Evolutionary conservation across 805 yeast species (phyloP), one percentile per base, ranked within the genome.

Genomic region (Starmerella vitae): DNA sequence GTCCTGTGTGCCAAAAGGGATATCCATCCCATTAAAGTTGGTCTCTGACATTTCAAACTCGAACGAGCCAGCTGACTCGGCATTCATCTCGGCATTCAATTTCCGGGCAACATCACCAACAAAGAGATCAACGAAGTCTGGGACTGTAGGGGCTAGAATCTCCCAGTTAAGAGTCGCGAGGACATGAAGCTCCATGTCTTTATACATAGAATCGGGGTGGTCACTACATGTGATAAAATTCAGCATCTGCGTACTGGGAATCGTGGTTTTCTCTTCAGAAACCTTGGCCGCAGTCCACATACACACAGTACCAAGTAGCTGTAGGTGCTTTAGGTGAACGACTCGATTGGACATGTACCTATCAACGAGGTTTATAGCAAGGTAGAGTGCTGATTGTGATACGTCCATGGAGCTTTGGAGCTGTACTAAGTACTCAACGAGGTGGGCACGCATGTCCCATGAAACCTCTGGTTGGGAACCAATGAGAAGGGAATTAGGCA

Each of bases 261-360:
- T 72, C 50, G 83, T 66, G 43, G 74, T 73, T 54, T 91, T 70
- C 55, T 76, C 76, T 43, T 83, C 83, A 52, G 71, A 72, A n/a
- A 76, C 68, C 58, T 88, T 88, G 20, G 94, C 77, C 2, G 94
- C 83, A 24, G 88, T 70, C 96, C 97, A 88, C 26, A 88, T 63
- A 44, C 94, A 83, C 4, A 94, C 83, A 44, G 93, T 80, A 24
- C 93, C 84, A 9, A 88, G 88, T 38, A 88, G 67, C 59, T 86
- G 95, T 45, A 83, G 76, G 60, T 86, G 97, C 42, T 81, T 86
- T 48, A 77, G 72, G 46, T 80, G 69, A 1, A 86, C 91, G 6
- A 85, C 74, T 50, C 97, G 68, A 51, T 77, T 79, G 38, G 94
- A 79, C 56, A 94, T 81, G 62, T 88, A 88, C 45, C 96, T 72